Evolutionary conservation across 495 filamentous ascomycete genomes (phyloP).

Genomic region (Neurospora sp.): DNA sequence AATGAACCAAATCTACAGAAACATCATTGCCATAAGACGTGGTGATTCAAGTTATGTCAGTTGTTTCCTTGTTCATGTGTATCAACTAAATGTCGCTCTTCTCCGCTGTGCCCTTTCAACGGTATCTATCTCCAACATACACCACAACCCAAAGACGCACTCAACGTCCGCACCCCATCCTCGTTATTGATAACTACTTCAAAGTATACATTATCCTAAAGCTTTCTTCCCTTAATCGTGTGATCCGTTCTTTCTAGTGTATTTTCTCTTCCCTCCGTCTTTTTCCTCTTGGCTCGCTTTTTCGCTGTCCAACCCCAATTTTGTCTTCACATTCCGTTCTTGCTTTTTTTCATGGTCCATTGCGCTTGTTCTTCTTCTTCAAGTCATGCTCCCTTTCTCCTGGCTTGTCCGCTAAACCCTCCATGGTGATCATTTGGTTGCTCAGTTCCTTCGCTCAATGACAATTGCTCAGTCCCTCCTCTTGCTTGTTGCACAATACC

Average conservation of each 20-base stretch:
- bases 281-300: not conserved
- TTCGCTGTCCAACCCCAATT: not conserved
- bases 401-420: not conserved
- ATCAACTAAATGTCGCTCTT: not conserved
- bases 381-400: slow-evolving; percentile 4
- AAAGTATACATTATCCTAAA: not conserved
- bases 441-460: not conserved
- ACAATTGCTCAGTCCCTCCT: not conserved
- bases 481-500: slow-evolving; percentile 19
- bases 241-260: not conserved
- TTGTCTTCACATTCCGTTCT: not conserved
- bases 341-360: slow-evolving; percentile 1
- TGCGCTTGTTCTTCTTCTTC: slow-evolving; percentile 7
- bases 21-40: not conserved
- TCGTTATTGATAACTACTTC: not conserved
- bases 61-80: not conserved
- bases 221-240: not conserved
- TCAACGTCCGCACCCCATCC: not conserved
- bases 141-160: not conserved
- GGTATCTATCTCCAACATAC: not conserved
- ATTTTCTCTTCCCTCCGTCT: not conserved
- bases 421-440: not conserved
- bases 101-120: not conserved
- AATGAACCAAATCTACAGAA: not conserved
- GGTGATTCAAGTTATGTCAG: not conserved